These are phyloP conservation scores for Monosporascus sp. DNA, from an alignment of 2,329 filamentous ascomycete species.

Conservation along the genomic window DNA sequence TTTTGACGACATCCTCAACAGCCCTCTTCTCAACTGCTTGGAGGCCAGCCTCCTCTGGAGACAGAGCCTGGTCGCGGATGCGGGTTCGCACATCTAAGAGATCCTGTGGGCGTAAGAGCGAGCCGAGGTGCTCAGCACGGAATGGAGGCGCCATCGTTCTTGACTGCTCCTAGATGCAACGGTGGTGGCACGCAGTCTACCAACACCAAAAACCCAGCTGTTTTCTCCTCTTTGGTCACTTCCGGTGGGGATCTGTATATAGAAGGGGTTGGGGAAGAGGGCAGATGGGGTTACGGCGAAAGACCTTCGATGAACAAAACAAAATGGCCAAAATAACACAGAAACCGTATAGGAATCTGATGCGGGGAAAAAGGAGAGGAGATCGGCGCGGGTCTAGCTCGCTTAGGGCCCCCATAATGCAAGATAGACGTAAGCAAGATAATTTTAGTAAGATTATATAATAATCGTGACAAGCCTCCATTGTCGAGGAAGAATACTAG, in stretches of 20 bases:
- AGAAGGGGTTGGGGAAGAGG: too few species aligned
- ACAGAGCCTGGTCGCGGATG: constrained; percentile 52
- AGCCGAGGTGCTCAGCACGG: constrained; percentile 72
- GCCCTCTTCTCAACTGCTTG: constrained; percentile 58
- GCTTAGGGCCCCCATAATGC: too few species aligned
- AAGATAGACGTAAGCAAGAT: too few species aligned
- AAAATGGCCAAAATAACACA: not conserved
- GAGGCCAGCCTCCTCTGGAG: constrained; percentile 50
- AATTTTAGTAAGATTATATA: too few species aligned
- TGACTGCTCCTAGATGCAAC: not conserved
- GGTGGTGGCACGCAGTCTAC: too few species aligned
- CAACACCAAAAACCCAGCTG: too few species aligned
- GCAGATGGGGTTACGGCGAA: too few species aligned
- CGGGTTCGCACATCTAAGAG: constrained; percentile 57
- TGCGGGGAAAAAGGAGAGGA: not conserved
- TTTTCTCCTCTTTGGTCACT: not conserved
- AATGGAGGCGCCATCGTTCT: constrained; percentile 47
- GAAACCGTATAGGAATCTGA: not conserved
- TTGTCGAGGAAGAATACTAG: too few species aligned
- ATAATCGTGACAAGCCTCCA: too few species aligned
- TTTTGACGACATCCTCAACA: constrained; percentile 61
- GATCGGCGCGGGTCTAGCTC: too few species aligned
- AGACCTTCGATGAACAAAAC: too few species aligned
- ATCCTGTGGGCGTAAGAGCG: constrained; percentile 63
- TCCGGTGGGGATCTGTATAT: not conserved